These are phyloP conservation scores for Phytomonas francai DNA, from an alignment of 208 protist species.

Conservation along the genomic window DNA sequence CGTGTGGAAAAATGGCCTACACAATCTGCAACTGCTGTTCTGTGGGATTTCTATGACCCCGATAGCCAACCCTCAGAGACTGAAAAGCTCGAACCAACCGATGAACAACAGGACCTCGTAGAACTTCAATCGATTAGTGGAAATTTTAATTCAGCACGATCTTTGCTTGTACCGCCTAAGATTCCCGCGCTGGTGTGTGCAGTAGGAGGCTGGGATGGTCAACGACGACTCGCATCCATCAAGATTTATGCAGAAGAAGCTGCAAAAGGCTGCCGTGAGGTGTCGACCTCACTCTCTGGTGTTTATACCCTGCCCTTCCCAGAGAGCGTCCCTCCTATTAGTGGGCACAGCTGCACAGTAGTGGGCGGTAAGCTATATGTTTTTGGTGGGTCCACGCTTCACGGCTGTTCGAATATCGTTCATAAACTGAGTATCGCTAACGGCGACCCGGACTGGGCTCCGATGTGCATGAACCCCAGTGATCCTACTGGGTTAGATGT, in stretches of 20 bases:
- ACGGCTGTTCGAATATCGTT: conserved; percentile 13
- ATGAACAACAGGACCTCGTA: background rate
- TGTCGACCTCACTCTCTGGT: background rate
- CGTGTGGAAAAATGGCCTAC: background rate
- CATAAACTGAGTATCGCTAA: conserved; percentile 16
- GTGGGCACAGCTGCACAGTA: conserved; percentile 34
- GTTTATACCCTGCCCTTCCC: conserved; percentile 2
- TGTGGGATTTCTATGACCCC: background rate
- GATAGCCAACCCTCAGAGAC: background rate
- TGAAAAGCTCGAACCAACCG: background rate
- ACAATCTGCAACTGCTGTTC: background rate
- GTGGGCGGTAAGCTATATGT: conserved; percentile 30
- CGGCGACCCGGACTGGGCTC: background rate
- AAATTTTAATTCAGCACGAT: background rate
- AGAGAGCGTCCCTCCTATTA: conserved; percentile 3
- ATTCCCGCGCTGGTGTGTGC: conserved; percentile 18
- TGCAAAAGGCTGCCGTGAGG: background rate
- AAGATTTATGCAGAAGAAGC: conserved; percentile 16
- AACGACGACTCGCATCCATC: conserved; percentile 21
- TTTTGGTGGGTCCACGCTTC: conserved; percentile 49
- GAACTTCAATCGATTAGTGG: background rate
- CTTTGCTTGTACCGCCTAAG: conserved; percentile 9
- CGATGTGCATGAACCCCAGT: background rate
- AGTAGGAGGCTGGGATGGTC: conserved; percentile 52
- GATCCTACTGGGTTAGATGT: background rate